A percentile compares a stretch with the other conserved stretches of the same genome.
phyloP scores from a whole-genome alignment of 1,284 basidiomycete genomes.

The Cryptococcus amylolentus region DNA sequence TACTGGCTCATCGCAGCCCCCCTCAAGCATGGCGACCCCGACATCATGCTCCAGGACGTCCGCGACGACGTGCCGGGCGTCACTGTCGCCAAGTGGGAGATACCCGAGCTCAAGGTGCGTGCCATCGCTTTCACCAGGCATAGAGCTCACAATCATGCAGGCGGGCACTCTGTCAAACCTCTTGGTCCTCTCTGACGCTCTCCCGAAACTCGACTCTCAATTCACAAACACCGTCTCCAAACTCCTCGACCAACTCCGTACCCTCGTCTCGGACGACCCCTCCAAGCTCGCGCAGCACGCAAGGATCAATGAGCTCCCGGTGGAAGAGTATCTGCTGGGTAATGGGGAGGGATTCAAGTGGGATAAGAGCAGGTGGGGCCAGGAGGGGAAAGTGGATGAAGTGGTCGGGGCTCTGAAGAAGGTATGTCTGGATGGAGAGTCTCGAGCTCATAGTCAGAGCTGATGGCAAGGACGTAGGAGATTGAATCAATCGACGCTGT shows the following conservation, averaged over 20 bases:
- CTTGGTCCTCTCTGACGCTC: conserved; percentile 82
- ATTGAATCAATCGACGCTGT: conserved; percentile 83
- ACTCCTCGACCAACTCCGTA: conserved; percentile 89
- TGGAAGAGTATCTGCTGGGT: conserved; percentile 70
- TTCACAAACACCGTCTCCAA: conserved; percentile 87
- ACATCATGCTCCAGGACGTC: conserved; percentile 52
- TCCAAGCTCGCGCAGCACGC: conserved; percentile 73
- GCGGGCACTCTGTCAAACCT: conserved; percentile 91
- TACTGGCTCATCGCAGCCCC: conserved; percentile 58
- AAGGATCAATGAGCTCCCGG: conserved; percentile 69
- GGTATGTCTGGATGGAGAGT: conserved; percentile 53
- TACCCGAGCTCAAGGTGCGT: conserved; percentile 50
- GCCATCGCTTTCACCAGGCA: neutral
- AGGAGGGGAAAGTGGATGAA: conserved; percentile 15
- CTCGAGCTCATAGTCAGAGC: neutral
- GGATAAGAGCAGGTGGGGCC: conserved; percentile 19
- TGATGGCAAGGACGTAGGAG: conserved; percentile 57
- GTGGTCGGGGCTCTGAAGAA: conserved; percentile 74
- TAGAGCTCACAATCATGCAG: conserved; percentile 51
- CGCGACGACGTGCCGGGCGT: conserved; percentile 43
- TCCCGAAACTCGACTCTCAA: conserved; percentile 86
- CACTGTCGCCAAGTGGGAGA: conserved; percentile 43
- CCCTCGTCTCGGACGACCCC: conserved; percentile 84
- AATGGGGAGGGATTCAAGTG: conserved; percentile 49
- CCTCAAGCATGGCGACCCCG: conserved; percentile 52